Base-by-base conservation (phyloP, 2,329 filamentous ascomycete genomes). In the Calonectria pteridis region DNA sequence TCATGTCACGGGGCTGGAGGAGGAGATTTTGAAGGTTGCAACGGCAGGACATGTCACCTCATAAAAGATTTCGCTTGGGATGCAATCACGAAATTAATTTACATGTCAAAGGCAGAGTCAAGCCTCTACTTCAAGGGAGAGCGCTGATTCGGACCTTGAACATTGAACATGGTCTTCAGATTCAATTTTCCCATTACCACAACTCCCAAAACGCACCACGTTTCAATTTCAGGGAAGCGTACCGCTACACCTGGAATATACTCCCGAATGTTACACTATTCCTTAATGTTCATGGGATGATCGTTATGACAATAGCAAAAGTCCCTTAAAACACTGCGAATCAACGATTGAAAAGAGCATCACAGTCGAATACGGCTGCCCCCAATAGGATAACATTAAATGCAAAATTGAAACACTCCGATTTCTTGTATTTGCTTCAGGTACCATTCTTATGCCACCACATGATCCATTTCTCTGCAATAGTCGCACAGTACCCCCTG, bases 11-110 rank as follows among this genome's bases (percentile, higher is more conserved):
- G 96, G 95, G 0, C 82, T 98, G 68, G 95, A 98, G 82, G 88
- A 91, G 40, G 93, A 96, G 70, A 98, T 98, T 77, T 82, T 98
- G 64, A 86, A 88, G 55, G 93, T 98, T 76, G 96, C 97, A 4
- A 97, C 92, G 49, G 94, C 94, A 59, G 97, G 97, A 0, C 97
- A 98, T 69, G 71, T 77, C 37, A 71, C 76, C 29, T 55, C 73
- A 59, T 76, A 64, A 79, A 55, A 28, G 3, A 75, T 50, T 33
- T 20, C 16, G 9, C 13, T 18, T 23, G 16, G 9, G 10, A 11
- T 37, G 35, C 3, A 31, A 33, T 6, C 11, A 3, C 20, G 20
- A 46, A 46, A 46, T 46, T 23, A 46, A 23, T 5, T 10, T 5
- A 3, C n/a, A 23, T 23, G 23, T 23, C 4, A 1, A 46, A 9